Evolutionary conservation across 2,329 filamentous ascomycete species (phyloP).

Genomic region (Fusarium setosum): DNA sequence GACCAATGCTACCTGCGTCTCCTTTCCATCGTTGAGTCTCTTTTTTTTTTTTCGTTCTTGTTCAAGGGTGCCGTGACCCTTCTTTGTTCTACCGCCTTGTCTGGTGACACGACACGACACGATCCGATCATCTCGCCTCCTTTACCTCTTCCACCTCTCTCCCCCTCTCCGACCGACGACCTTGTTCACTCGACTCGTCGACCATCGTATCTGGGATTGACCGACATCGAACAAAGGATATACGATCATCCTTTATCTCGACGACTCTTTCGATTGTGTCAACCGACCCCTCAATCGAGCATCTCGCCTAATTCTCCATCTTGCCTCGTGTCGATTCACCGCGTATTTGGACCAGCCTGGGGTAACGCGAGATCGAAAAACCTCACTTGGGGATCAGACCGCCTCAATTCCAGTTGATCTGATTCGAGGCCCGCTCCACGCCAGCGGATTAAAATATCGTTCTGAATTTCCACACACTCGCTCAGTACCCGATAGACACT

Average conservation of each 20-base stretch:
- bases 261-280: conserved; percentile 17
- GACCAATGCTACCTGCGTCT: conserved; percentile 34
- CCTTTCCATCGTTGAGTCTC: conserved; percentile 32
- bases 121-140: conserved; percentile 4
- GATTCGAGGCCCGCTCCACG: conserved; percentile 28
- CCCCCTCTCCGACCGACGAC: conserved; percentile 19
- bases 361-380: conserved; percentile 7
- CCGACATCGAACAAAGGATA: conserved; percentile 10
- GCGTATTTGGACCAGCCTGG: conserved; percentile 1
- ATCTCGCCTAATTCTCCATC: background rate
- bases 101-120: conserved; percentile 31
- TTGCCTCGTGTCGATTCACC: conserved; percentile 8
- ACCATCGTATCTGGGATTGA: conserved; percentile 4
- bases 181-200: conserved; percentile 17
- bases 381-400: conserved; percentile 10
- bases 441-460: background rate
- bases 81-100: conserved; percentile 32
- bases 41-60: conserved; percentile 24
- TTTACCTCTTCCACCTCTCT: background rate
- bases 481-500: conserved; percentile 4
- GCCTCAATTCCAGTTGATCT: conserved; percentile 41
- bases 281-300: conserved; percentile 4
- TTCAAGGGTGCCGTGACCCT: conserved; percentile 28
- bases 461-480: conserved; percentile 25
- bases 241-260: background rate